phyloP scores from a whole-genome alignment of 352 stramenopile species.

The Phytophthora sp. region DNA sequence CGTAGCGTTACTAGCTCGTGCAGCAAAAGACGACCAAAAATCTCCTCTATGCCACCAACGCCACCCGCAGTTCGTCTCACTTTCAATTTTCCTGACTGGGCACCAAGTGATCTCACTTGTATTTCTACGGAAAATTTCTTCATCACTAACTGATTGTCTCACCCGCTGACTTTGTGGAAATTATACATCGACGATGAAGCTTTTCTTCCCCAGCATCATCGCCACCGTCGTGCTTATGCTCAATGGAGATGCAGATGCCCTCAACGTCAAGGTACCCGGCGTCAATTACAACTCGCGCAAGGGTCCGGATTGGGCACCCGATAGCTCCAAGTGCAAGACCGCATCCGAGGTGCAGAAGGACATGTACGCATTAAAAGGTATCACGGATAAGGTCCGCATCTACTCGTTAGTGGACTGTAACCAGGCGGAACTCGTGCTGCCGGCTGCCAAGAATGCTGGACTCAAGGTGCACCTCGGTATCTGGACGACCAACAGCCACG shows the following conservation, averaged over 20 bases:
- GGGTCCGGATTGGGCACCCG: constrained; percentile 51
- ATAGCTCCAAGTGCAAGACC: constrained; percentile 57
- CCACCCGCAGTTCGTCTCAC: no score
- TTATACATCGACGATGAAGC: constrained; percentile 29
- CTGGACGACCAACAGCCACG: constrained; percentile 50
- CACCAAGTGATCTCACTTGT: no score
- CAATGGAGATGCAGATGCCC: constrained; percentile 25
- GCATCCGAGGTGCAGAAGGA: constrained; percentile 52
- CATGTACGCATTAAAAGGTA: constrained; percentile 53
- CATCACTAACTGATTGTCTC: no score
- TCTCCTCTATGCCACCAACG: no score
- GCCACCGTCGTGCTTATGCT: constrained; percentile 30
- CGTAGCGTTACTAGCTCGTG: no score
- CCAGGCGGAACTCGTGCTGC: constrained; percentile 51
- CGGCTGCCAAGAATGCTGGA: constrained; percentile 48
- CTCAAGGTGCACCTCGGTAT: constrained; percentile 62
- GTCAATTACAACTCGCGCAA: constrained; percentile 82
- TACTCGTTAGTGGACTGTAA: constrained; percentile 69
- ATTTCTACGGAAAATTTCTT: no score
- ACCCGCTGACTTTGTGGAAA: no score
- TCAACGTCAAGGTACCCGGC: constrained; percentile 67
- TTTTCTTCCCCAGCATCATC: constrained; percentile 37
- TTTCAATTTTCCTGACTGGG: no score
- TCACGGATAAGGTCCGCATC: constrained; percentile 66
- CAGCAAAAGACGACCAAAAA: no score